phyloP scores from a whole-genome alignment of 768 basidiomycete genomes.

The Trametes maxima region DNA sequence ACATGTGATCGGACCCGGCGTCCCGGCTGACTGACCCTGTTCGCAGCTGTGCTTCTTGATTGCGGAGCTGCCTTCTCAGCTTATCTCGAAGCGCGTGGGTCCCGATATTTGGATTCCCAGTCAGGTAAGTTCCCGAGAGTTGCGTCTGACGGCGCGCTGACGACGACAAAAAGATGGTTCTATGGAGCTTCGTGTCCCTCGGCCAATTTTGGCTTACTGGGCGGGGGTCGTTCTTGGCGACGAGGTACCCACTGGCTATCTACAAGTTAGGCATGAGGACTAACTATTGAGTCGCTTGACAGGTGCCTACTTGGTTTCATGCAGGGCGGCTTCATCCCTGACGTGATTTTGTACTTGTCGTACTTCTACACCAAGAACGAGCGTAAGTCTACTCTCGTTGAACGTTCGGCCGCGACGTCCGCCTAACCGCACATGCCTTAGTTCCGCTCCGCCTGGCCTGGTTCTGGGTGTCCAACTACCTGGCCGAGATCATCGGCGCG shows the following conservation, averaged over 20 bases:
- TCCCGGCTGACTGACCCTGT: neutral
- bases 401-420: neutral
- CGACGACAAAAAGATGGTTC: slow-evolving; percentile 42
- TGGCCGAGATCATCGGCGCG: slow-evolving; percentile 54
- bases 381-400: slow-evolving; percentile 37
- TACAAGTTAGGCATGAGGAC: neutral
- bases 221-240: slow-evolving; percentile 54
- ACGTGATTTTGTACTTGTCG: slow-evolving; percentile 63
- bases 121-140: slow-evolving; percentile 40
- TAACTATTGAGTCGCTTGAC: neutral
- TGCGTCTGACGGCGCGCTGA: neutral
- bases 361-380: slow-evolving; percentile 66
- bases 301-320: slow-evolving; percentile 59
- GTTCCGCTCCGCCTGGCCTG: slow-evolving; percentile 68
- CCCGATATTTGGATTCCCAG: slow-evolving; percentile 68
- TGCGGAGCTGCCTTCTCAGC: slow-evolving; percentile 66
- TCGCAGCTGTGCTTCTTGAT: slow-evolving; percentile 32
- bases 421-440: slow-evolving; percentile 21
- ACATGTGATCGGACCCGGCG: neutral
- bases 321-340: slow-evolving; percentile 68
- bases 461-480: slow-evolving; percentile 68
- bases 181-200: slow-evolving; percentile 60
- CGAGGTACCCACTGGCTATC: slow-evolving; percentile 37
- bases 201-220: slow-evolving; percentile 62
- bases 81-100: slow-evolving; percentile 67